Base-by-base conservation (phyloP, 2,329 filamentous ascomycete species). In the Chaetomiaceae sp. region DNA sequence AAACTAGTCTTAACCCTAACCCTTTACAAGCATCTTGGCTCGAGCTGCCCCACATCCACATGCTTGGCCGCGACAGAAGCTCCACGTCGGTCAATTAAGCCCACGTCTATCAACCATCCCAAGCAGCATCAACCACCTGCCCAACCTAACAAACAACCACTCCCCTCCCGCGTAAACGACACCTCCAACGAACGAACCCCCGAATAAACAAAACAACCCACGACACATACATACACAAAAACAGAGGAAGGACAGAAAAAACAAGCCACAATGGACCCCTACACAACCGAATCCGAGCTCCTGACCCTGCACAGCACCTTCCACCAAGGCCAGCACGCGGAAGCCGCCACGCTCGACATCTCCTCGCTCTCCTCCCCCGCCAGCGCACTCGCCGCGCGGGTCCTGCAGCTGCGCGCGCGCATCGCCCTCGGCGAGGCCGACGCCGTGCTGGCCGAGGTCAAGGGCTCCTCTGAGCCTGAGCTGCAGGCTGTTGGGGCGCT, bases 281-380 rank as follows among this genome's bases (percentile, higher is more conserved):
- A 83, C 68, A 85, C 82, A 42, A 77, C 82, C 58, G 83, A 86
- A 70, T 82, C 82, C 71, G 83, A 87, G 73, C 72, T 87, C 62
- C 79, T 86, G 67, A 86, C 84, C 71, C 79, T 86, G 58, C 81
- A 85, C 73, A 85, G 81, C 70, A 70, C 81, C 70, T 86, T 86
- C 72, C 78, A 85, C 68, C 81, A 85, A 69, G 90, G 88, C 66
- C 91, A 95, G 75, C 96, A 89, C 77, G 80, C 88, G 65, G 78
- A 85, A 65, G 91, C 95, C 57, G 70, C 95, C 70, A 86, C 93
- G 73, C 95, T 90, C 72, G 86, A 95, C 70, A 86, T 83, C 38
- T 83, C 86, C 5, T 76, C 83, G 53, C 86, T 97, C 65, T 93
- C 88, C 39, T 61, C 83, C n/a, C n/a, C n/a, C 57, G 82, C 86